phyloP scores from a whole-genome alignment of 345 rosid genomes.

The Brassica incana region DNA sequence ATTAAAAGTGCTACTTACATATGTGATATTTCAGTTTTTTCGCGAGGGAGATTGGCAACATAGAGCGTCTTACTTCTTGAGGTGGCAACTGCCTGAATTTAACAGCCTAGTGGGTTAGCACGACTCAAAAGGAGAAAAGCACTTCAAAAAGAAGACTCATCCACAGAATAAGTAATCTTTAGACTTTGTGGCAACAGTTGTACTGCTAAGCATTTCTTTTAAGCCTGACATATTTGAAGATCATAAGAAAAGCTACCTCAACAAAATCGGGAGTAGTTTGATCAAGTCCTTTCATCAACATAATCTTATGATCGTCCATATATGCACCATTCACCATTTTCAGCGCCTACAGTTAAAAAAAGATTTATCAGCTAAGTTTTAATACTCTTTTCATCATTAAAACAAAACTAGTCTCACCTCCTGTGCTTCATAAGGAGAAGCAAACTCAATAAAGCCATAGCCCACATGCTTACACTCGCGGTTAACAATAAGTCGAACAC shows the following conservation, averaged over 20 bases:
- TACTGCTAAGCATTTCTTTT: background rate
- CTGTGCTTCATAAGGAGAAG: background rate
- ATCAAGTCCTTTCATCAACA: background rate
- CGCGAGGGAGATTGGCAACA: background rate
- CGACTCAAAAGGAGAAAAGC: background rate
- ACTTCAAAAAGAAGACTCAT: background rate
- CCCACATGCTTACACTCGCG: background rate
- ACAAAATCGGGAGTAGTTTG: background rate
- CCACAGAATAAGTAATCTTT: background rate
- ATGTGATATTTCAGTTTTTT: background rate
- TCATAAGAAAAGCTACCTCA: background rate
- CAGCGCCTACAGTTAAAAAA: background rate
- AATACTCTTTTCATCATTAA: background rate
- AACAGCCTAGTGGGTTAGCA: background rate
- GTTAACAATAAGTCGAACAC: background rate
- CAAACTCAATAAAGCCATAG: background rate
- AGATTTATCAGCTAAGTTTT: background rate
- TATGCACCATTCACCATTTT: background rate
- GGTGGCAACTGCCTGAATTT: background rate
- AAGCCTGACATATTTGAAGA: background rate
- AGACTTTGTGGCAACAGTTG: too few species aligned
- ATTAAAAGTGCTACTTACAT: background rate
- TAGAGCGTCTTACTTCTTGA: background rate
- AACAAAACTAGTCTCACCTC: background rate
- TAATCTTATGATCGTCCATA: background rate